These are phyloP conservation scores for Neurospora sp. DNA, from an alignment of 495 filamentous ascomycete species.

Conservation along the genomic window DNA sequence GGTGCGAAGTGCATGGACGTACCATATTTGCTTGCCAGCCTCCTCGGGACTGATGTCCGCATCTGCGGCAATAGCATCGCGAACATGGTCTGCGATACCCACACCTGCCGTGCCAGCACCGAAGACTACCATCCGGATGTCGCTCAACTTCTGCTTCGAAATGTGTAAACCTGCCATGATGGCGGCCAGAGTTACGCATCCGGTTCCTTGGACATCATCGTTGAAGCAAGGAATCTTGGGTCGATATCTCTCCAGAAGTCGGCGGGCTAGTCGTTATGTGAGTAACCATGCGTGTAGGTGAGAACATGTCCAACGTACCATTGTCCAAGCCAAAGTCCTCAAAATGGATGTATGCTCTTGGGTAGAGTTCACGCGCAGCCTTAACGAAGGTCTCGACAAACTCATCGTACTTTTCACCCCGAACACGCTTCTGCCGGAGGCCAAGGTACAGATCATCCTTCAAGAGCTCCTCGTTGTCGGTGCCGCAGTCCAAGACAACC, in stretches of 20 bases:
- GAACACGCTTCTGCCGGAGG: conserved; percentile 50
- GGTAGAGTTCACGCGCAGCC: conserved; percentile 56
- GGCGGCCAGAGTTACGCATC: conserved; percentile 74
- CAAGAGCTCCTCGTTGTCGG: conserved; percentile 66
- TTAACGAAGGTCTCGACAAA: conserved; percentile 69
- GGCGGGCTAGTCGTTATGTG: conserved; percentile 26
- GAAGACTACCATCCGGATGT: conserved; percentile 63
- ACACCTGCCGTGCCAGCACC: conserved; percentile 80
- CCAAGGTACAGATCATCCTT: conserved; percentile 79
- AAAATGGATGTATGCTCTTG: conserved; percentile 78
- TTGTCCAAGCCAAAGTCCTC: conserved; percentile 50
- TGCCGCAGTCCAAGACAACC: conserved; percentile 81
- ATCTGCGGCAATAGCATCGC: conserved; percentile 65
- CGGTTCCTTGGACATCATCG: conserved; percentile 86
- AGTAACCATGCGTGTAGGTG: not conserved
- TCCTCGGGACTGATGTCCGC: conserved; percentile 57
- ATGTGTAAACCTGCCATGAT: conserved; percentile 66
- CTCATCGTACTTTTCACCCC: conserved; percentile 66
- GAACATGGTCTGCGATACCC: conserved; percentile 78
- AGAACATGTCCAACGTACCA: conserved; percentile 19
- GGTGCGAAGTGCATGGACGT: conserved; percentile 7
- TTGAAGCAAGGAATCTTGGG: conserved; percentile 75
- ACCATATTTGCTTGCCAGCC: conserved; percentile 77
- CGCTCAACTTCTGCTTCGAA: conserved; percentile 51
- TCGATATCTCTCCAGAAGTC: conserved; percentile 66